phyloP scores from a whole-genome alignment of 2,329 filamentous ascomycete species.

The Hypoxylon sp. region DNA sequence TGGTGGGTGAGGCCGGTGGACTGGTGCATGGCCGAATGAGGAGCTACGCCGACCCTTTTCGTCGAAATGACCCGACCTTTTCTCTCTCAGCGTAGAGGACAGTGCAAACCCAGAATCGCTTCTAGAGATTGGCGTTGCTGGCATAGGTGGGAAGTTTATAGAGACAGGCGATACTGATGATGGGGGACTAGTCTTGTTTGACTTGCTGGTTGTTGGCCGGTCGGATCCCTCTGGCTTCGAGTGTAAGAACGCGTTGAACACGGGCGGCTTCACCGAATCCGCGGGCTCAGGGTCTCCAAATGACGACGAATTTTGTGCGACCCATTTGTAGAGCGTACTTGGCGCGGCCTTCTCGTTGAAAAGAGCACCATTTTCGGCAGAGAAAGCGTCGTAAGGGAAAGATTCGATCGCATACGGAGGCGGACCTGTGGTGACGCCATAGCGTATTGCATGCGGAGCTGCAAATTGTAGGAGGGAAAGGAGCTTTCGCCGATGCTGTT shows the following conservation, averaged over 20 bases:
- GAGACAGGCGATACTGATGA: constrained; percentile 83
- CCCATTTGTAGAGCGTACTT: constrained; percentile 86
- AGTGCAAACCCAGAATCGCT: constrained; percentile 94
- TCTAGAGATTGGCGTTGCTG: constrained; percentile 84
- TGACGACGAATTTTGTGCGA: constrained; percentile 88
- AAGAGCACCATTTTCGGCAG: constrained; percentile 85
- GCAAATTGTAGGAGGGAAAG: constrained; percentile 89
- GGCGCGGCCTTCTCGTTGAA: constrained; percentile 80
- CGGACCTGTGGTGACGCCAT: constrained; percentile 87
- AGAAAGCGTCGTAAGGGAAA: constrained; percentile 90
- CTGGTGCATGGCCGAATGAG: constrained; percentile 83
- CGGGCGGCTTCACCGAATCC: constrained; percentile 69
- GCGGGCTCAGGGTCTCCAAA: constrained; percentile 79
- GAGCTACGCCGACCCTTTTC: constrained; percentile 84
- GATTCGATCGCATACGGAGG: constrained; percentile 94
- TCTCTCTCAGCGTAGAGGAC: constrained; percentile 89
- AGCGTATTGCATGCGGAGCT: constrained; percentile 89
- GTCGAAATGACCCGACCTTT: constrained; percentile 94
- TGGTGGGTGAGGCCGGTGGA: constrained; percentile 79
- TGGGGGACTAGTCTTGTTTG: constrained; percentile 73
- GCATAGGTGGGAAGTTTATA: constrained; percentile 80
- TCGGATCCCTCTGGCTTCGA: constrained; percentile 80
- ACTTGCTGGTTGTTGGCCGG: constrained; percentile 82
- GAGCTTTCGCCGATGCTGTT: constrained; percentile 91
- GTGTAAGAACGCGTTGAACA: constrained; percentile 93